Evolutionary conservation across 2,329 filamentous ascomycete species (phyloP).

Genomic region (Penicillium fuscoglaucum): DNA sequence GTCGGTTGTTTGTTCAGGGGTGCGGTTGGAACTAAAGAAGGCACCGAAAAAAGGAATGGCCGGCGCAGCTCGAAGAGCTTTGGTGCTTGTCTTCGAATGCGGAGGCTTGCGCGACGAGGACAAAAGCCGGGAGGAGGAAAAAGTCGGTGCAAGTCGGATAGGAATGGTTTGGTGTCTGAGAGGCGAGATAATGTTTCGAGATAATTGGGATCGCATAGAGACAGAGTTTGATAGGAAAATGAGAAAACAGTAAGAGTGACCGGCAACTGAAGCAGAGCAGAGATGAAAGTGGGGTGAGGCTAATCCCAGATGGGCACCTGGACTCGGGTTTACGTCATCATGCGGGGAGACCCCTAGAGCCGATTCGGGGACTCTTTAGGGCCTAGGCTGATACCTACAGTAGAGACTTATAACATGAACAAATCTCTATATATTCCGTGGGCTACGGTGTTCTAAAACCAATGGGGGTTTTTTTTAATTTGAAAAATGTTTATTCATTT

Average conservation of each 20-base stretch:
- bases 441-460: background rate
- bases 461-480: background rate
- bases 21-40: slow-evolving; percentile 66
- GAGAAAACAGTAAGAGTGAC: background rate
- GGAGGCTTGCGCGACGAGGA: slow-evolving; percentile 17
- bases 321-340: slow-evolving; percentile 32
- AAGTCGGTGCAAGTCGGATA: slow-evolving; percentile 15
- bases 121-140: slow-evolving; percentile 26
- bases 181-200: slow-evolving; percentile 25
- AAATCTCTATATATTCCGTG: background rate
- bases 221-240: background rate
- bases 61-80: slow-evolving; percentile 65
- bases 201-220: slow-evolving; percentile 32
- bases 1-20: slow-evolving; percentile 40
- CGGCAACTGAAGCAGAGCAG: background rate
- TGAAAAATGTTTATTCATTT: background rate
- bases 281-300: slow-evolving; percentile 4
- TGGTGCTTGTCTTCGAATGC: slow-evolving; percentile 35
- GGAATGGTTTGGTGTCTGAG: slow-evolving; percentile 23
- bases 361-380: background rate
- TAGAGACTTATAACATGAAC: background rate
- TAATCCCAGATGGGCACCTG: slow-evolving; percentile 8
- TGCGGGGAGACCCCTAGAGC: slow-evolving; percentile 23
- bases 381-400: background rate
- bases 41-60: slow-evolving; percentile 75